Conservation (phyloP, 2,329 filamentous ascomycete species). For the Talaromyces sp. region DNA sequence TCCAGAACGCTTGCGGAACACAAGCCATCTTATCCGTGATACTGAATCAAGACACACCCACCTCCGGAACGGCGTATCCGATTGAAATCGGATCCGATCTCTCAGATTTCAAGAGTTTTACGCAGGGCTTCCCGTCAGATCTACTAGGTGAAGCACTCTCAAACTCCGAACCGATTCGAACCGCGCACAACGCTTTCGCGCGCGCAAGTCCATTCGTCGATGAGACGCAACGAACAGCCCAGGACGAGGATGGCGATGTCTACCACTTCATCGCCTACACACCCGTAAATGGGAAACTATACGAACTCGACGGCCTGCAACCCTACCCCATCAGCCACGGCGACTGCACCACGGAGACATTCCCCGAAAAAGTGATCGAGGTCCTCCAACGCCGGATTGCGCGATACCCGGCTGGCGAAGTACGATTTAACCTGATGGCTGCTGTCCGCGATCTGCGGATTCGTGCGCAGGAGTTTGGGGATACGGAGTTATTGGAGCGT, state of each 20-base stretch:
- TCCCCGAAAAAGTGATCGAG: constrained; percentile 78
- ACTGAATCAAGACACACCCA: constrained; percentile 67
- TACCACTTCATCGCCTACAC: constrained; percentile 99
- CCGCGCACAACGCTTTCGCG: constrained; percentile 88
- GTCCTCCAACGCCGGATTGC: constrained; percentile 81
- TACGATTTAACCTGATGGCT: constrained; percentile 92
- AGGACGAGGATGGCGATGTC: constrained; percentile 74
- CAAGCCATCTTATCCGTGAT: constrained; percentile 91
- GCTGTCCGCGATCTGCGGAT: constrained; percentile 82
- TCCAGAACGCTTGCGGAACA: constrained; percentile 97
- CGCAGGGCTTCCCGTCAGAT: constrained; percentile 76
- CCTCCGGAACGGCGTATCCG: constrained; percentile 26
- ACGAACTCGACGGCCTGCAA: constrained; percentile 94
- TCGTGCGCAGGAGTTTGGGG: constrained; percentile 76
- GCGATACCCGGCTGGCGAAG: constrained; percentile 82
- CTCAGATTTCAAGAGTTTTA: constrained; percentile 81
- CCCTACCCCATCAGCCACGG: constrained; percentile 90
- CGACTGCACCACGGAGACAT: constrained; percentile 65
- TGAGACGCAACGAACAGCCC: constrained; percentile 72
- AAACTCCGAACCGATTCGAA: constrained; percentile 69
- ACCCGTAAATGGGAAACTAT: constrained; percentile 72
- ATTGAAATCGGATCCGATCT: constrained; percentile 72
- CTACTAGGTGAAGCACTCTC: constrained; percentile 68
- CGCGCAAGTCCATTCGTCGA: constrained; percentile 86
- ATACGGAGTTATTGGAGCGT: constrained; percentile 70